A percentile compares a stretch with the other conserved stretches of the same genome.
Evolutionary conservation across 768 basidiomycete species (phyloP).

Genomic region (Leccinum olivaceopallidum): DNA sequence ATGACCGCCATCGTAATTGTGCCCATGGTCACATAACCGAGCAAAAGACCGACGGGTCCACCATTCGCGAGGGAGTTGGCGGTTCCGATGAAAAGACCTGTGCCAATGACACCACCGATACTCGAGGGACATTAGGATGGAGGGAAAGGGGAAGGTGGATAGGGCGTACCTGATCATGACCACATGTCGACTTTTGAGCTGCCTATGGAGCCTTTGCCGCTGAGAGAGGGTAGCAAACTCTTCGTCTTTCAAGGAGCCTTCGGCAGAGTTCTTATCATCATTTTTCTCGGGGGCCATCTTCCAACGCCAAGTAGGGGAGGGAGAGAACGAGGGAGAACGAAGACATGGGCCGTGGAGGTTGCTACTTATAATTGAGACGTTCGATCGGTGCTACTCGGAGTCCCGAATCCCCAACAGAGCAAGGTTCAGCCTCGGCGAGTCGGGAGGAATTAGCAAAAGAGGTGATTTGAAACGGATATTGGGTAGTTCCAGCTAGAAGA

Average conservation of each 20-base stretch:
- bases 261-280: slow-evolving; percentile 5
- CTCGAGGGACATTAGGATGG: slow-evolving; percentile 30
- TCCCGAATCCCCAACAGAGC: too few relatives aligned
- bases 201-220: slow-evolving; percentile 44
- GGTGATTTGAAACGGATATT: too few relatives aligned
- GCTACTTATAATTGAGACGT: background rate
- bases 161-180: slow-evolving; percentile 70
- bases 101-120: slow-evolving; percentile 46
- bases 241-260: slow-evolving; percentile 24
- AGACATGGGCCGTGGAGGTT: background rate
- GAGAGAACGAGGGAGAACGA: background rate
- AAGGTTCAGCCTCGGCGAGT: too few relatives aligned
- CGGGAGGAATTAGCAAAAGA: too few relatives aligned
- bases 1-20: slow-evolving; percentile 35
- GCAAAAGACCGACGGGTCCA: slow-evolving; percentile 43
- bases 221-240: slow-evolving; percentile 8
- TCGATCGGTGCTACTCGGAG: background rate
- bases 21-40: slow-evolving; percentile 39
- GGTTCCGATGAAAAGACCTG: background rate
- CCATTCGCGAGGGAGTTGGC: slow-evolving; percentile 31
- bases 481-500: too few relatives aligned
- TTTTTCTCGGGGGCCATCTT: slow-evolving; percentile 22
- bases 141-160: too few relatives aligned
- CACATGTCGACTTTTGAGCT: slow-evolving; percentile 76
- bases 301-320: too few relatives aligned